Evolutionary conservation across 2,329 filamentous ascomycete species (phyloP), one percentile per base, ranked within the genome.

Genomic region (Xylogone sp.): DNA sequence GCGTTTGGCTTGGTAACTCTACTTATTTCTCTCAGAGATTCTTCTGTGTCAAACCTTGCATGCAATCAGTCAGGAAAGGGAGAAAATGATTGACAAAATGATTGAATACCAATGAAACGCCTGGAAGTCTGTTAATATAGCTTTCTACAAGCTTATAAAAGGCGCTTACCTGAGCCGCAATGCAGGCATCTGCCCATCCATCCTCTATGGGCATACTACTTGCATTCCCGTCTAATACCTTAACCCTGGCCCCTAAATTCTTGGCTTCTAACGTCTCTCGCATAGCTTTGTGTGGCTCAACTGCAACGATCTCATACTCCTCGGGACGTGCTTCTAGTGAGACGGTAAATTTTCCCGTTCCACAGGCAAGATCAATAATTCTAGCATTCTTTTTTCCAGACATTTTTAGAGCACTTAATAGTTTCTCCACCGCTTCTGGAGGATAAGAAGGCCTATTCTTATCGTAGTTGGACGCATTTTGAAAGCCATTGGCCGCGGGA

Each of bases 311-410:
- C 27, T 74, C 65, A 67, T 79, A 88, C 6, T 69, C 63, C 66
- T 89, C 87, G 1, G 75, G 70, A 24, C 84, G 71, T 13, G 66
- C 70, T 6, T 81, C 79, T 29, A 90, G 72, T 18, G 77, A 59
- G 64, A 85, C 81, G 0, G 86, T 88, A 61, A 88, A 84, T 62
- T 88, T 88, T 21, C 86, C 86, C 1, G 85, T 88, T 0, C 86
- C 85, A 2, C 84, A 82, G 1, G 78, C 86, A 18, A 89, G 71
- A 63, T 89, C 86, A 21, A 88, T 65, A 42, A 88, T 68, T 43
- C 68, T 75, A 13, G 77, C 76, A 44, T 71, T 69, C 6, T 68
- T 48, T 18, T 72, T 61, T 21, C 71, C 74, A 22, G 72, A 68
- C 8, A 89, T 65, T 5, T 72, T 68, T n/a, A 87, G 70, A 46